Evolutionary conservation across 208 protist species (phyloP).

Genomic region (Leishmania turanica): DNA sequence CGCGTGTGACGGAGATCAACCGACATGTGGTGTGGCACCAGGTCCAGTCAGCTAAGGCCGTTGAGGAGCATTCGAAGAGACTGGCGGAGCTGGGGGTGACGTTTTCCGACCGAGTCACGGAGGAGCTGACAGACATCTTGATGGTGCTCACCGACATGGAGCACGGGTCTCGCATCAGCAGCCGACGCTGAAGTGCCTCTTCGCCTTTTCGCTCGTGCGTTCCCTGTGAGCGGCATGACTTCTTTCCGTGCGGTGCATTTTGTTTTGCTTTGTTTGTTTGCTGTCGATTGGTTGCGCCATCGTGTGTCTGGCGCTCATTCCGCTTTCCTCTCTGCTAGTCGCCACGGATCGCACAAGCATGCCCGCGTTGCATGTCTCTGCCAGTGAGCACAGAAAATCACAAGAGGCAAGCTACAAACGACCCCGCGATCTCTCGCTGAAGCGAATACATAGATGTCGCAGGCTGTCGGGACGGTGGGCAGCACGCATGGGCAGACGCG

Average conservation of each 20-base stretch:
- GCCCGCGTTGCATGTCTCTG: background rate
- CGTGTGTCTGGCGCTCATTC: background rate
- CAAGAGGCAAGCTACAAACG: background rate
- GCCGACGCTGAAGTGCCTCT: background rate
- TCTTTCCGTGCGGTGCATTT: background rate
- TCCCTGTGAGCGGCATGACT: background rate
- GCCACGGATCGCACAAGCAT: background rate
- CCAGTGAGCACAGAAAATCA: background rate
- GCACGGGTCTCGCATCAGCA: constrained; percentile 21
- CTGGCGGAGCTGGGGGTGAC: constrained; percentile 40
- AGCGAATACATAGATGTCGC: background rate
- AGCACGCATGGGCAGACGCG: background rate
- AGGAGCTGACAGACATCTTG: constrained; percentile 59
- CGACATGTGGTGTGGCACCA: constrained; percentile 52
- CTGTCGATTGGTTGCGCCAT: background rate
- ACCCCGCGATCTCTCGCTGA: background rate
- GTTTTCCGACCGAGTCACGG: constrained; percentile 42
- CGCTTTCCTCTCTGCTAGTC: background rate
- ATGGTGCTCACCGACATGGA: constrained; percentile 53
- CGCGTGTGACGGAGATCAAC: constrained; percentile 53
- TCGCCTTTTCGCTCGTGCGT: background rate
- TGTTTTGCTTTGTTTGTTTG: background rate
- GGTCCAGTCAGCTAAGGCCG: constrained; percentile 36
- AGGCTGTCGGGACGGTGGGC: background rate
- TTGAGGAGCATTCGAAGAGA: constrained; percentile 30